Percentiles rank a stretch among this genome's conserved stretches.
phyloP scores from a whole-genome alignment of 495 filamentous ascomycete genomes.

The Neurospora intermedia region DNA sequence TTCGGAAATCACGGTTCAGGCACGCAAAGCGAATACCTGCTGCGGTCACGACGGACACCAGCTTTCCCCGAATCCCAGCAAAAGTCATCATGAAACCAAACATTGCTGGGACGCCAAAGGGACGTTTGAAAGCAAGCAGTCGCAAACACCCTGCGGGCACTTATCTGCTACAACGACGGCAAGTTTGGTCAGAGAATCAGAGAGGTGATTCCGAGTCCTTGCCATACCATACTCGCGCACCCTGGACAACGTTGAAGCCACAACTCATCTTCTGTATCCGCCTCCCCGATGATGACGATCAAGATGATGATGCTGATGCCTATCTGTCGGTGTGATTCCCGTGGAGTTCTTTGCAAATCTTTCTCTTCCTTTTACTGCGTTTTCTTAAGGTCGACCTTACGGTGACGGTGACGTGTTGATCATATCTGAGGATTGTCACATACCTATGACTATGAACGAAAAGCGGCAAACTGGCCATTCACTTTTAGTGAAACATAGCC shows the following conservation, averaged over 20 bases:
- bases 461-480: neutral
- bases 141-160: neutral
- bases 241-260: neutral
- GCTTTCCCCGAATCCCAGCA: neutral
- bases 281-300: neutral
- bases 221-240: neutral
- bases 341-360: neutral
- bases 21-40: neutral
- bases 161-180: neutral
- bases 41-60: neutral
- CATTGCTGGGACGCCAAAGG: neutral
- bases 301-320: neutral
- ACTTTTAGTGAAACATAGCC: neutral
- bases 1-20: neutral
- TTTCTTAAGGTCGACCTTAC: neutral
- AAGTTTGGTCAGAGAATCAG: neutral
- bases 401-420: neutral
- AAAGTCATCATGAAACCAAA: neutral
- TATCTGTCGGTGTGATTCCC: neutral
- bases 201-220: neutral
- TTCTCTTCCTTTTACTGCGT: neutral
- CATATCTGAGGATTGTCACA: neutral
- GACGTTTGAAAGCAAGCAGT: neutral
- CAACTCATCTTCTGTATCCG: neutral
- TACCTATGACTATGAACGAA: neutral